Conservation (phyloP, 768 basidiomycete genomes). For the Baorangia bicolor region DNA sequence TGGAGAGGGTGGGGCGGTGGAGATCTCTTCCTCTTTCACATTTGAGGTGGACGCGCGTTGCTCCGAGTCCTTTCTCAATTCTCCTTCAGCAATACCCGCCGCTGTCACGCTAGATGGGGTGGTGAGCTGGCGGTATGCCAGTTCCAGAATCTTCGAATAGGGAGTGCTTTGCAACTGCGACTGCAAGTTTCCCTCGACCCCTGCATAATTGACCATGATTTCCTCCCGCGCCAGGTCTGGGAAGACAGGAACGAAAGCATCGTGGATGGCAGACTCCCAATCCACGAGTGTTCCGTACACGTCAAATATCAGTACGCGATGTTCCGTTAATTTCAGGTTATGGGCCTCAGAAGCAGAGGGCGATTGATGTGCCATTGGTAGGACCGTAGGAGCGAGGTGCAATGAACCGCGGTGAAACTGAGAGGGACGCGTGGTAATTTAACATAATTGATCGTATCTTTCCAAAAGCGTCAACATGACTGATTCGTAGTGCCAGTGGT, state of each 20-base stretch:
- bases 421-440: too few relatives aligned
- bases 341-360: constrained; percentile 1
- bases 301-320: constrained; percentile 61
- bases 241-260: constrained; percentile 38
- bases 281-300: constrained; percentile 77
- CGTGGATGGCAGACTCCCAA: constrained; percentile 71
- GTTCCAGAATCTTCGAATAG: constrained; percentile 60
- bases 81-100: constrained; percentile 30
- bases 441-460: neutral
- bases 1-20: neutral
- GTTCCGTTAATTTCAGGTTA: constrained; percentile 14
- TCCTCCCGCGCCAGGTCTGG: constrained; percentile 32
- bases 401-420: neutral
- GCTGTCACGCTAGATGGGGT: constrained; percentile 37
- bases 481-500: too few relatives aligned
- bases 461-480: neutral
- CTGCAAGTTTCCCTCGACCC: constrained; percentile 58
- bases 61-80: constrained; percentile 16
- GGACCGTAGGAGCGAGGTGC: neutral
- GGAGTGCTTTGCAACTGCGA: constrained; percentile 54
- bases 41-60: constrained; percentile 15
- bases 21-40: neutral
- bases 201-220: constrained; percentile 49
- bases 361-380: constrained; percentile 21
- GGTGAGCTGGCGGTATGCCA: constrained; percentile 33